Base-by-base conservation (phyloP, 2,329 filamentous ascomycete species). In the Alternaria novae-zelandiae region DNA sequence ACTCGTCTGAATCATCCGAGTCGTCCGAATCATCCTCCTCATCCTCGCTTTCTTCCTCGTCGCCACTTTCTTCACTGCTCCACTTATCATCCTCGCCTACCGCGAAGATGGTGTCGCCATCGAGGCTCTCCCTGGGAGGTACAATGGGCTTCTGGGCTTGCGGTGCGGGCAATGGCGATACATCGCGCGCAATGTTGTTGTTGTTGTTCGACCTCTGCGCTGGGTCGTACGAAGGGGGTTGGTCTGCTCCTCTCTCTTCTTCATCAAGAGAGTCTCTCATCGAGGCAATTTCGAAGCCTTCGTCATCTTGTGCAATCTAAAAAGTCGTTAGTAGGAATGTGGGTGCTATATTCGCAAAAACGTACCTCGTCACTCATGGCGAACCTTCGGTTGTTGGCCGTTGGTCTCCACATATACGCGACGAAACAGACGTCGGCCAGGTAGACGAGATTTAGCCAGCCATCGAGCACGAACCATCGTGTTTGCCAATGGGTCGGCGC, bases 401-500 rank as follows among this genome's bases (percentile, higher is more conserved):
- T 98, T 7, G 96, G 96, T 51, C 96, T 87, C 96, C 96, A 99
- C 57, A 99, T 86, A 80, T 98, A 99, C 21, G 96, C 94, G 69
- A 99, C 88, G 81, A 95, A 97, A 58, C 89, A 90, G 25, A 99
- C 93, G 75, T 99, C 95, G 63, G 92, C 92, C 67, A 99, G 89
- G 82, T 98, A 99, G 15, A 99, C 95, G 58, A 99, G 82, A 79
- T 98, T 98, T 54, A 98, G 85, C 96, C 96, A 99, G 59, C 96
- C 96, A 76, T 99, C 96, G 20, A 99, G 87, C 49, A 99, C 88
- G 76, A 99, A 99, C 96, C 96, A 99, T 64, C 96, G 86, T 5
- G 92, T 94, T 83, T 97, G 95, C 96, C 96, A 99, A 81, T 99
- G 95, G 72, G 93, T 92, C 2, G 96, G 96, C 5, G 97, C 93